These are phyloP conservation scores for Sphaerulina populicola DNA, from an alignment of 2,329 filamentous ascomycete species.

Conservation along the genomic window DNA sequence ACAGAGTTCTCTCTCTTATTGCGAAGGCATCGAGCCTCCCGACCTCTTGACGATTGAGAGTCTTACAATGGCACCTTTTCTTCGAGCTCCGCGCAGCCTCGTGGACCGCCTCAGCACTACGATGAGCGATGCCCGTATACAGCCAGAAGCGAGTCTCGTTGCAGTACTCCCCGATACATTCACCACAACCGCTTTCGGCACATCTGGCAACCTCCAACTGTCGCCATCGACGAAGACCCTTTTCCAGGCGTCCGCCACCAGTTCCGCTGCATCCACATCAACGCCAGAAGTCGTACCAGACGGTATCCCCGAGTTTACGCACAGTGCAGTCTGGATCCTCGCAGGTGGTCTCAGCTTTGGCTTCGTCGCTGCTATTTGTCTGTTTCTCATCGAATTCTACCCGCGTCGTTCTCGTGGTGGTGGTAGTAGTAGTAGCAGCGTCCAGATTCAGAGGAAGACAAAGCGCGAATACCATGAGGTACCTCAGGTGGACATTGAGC, in stretches of 20 bases:
- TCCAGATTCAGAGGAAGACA: not conserved
- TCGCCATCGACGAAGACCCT: not conserved
- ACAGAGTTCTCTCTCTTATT: too few species aligned
- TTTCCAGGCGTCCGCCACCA: not conserved
- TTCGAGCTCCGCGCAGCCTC: not conserved
- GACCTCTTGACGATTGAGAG: too few species aligned
- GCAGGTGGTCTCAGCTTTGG: slow-evolving; percentile 15
- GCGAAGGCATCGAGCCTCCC: too few species aligned
- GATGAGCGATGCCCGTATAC: not conserved
- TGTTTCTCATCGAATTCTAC: slow-evolving; percentile 23
- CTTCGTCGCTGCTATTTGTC: slow-evolving; percentile 12
- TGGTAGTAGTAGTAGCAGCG: too few species aligned
- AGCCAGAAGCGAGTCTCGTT: not conserved
- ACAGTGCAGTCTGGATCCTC: not conserved
- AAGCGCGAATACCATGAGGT: not conserved
- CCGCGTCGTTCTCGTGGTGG: not conserved
- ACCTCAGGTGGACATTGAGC: not conserved
- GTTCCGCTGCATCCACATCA: not conserved
- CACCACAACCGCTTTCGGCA: not conserved
- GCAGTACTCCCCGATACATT: not conserved
- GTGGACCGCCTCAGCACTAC: not conserved
- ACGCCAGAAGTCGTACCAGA: not conserved
- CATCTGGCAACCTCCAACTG: not conserved
- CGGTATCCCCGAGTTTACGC: slow-evolving; percentile 7
- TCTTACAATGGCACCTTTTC: not conserved